Evolutionary conservation across 176 grass and related monocot genomes (phyloP), one percentile per base, ranked within the genome.

Genomic region (Dendrocalamus sinicus): DNA sequence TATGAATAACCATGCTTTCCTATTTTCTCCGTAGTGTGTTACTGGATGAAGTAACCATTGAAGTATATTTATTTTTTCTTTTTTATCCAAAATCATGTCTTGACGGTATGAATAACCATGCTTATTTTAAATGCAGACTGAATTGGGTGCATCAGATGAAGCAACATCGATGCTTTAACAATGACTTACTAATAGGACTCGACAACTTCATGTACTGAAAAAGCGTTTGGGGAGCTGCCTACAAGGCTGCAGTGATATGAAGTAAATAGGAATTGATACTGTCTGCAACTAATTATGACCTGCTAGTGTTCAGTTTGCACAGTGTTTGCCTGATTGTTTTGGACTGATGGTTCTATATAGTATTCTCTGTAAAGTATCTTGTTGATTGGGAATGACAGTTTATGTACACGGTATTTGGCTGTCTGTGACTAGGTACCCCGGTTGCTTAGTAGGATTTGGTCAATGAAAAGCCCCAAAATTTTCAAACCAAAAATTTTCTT

Each of bases 131-230:
- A 52, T 81, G 84, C 86, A 98, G 91, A 90, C 80, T 37, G 91
- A 91, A 75, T 81, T 83, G 64, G 83, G 84, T 58, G 88, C 85
- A 54, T 75, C 87, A 74, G 83, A 83, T 82, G 91, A 84, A 78
- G 89, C 81, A 61, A 84, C 93, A 71, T 91, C 93, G 32, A 85
- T 80, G 87, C 28, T 85, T 85, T 75, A 70, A 71, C 60, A 75
- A 63, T 82, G 91, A 98, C 58, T 84, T 85, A 23, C 26, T 90
- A 26, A 37, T 81, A 80, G 88, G 91, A 78, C 76, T 52, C n/a
- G 74, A 90, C 44, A 86, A 76, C 74, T 88, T 92, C 37, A 87
- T 83, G 64, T 32, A 85, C 24, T 91, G 76, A 92, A 81, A 61
- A 32, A 54, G 50, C n/a, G 28, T 63, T 80, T 44, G 1, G 0